These are phyloP conservation scores for Tetrapisispora iriomotensis DNA, from an alignment of 805 yeast species.

Conservation along the genomic window DNA sequence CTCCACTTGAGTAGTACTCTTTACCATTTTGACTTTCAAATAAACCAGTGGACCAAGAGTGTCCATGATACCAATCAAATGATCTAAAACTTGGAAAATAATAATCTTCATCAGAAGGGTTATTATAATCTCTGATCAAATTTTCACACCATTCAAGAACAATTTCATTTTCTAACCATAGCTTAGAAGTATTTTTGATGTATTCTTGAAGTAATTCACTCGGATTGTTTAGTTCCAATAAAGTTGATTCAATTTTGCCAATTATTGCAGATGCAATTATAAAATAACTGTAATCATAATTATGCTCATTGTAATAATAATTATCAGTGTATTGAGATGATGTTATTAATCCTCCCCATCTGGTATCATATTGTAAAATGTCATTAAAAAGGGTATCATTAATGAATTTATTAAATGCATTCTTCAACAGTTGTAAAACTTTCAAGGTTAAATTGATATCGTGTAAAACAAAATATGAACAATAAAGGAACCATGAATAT, in stretches of 20 bases:
- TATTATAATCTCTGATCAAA: constrained; percentile 57
- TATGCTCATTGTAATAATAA: constrained; percentile 64
- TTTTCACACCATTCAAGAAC: constrained; percentile 41
- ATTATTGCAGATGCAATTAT: constrained; percentile 60
- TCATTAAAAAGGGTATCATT: constrained; percentile 49
- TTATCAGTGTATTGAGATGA: constrained; percentile 70
- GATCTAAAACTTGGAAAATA: constrained; percentile 56
- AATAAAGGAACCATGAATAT: constrained; percentile 78
- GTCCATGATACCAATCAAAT: constrained; percentile 68
- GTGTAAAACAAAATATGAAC: constrained; percentile 53
- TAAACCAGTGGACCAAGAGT: constrained; percentile 67
- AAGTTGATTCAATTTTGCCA: constrained; percentile 42
- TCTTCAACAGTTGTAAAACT: constrained; percentile 49
- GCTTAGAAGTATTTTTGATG: neutral
- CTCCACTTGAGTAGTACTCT: constrained; percentile 56
- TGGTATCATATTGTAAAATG: constrained; percentile 70
- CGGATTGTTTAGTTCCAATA: constrained; percentile 30
- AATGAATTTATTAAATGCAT: constrained; percentile 61
- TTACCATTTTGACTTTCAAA: constrained; percentile 39
- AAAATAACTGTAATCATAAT: constrained; percentile 69
- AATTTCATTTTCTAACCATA: neutral
- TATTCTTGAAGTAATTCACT: neutral
- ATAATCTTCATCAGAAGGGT: constrained; percentile 42
- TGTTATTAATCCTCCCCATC: constrained; percentile 73
- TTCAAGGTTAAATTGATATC: constrained; percentile 42